These are phyloP conservation scores for Metschnikowia borealis DNA, from an alignment of 805 yeast genomes.

Conservation along the genomic window DNA sequence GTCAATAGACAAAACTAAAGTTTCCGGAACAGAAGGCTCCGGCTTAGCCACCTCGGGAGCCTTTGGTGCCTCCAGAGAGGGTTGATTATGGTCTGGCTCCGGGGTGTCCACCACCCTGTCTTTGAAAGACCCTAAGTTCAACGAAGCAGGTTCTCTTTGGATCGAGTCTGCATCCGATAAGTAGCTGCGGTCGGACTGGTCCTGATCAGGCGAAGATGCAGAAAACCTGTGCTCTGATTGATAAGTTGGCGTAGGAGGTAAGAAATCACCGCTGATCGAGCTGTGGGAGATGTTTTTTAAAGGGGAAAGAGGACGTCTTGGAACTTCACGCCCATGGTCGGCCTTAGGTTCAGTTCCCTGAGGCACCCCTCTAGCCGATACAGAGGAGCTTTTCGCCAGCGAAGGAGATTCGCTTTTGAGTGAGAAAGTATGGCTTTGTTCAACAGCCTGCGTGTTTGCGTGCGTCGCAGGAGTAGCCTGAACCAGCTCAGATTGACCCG, in stretches of 20 bases:
- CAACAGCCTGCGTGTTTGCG: neutral
- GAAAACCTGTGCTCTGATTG: conserved; percentile 6
- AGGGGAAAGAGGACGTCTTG: neutral
- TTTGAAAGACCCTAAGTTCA: conserved; percentile 19
- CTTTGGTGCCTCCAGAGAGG: neutral
- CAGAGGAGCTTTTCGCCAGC: neutral
- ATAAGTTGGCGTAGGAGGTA: conserved; percentile 32
- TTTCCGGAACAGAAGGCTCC: conserved; percentile 5
- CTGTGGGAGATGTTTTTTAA: neutral
- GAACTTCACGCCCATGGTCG: neutral
- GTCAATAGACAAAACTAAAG: conserved; percentile 17
- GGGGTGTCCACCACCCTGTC: neutral
- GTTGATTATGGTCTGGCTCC: neutral
- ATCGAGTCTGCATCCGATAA: conserved; percentile 39
- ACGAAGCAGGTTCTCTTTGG: conserved; percentile 32
- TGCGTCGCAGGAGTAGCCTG: neutral
- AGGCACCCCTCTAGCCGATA: neutral
- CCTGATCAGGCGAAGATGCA: conserved; percentile 27
- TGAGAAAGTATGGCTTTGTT: neutral
- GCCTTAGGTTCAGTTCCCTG: neutral
- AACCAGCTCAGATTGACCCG: neutral
- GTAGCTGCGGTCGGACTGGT: conserved; percentile 34
- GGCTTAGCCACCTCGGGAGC: neutral
- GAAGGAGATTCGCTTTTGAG: neutral
- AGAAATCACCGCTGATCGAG: neutral